A percentile compares a stretch with the other conserved stretches of the same genome.
phyloP scores from a whole-genome alignment of 805 yeast species.

The Starmerella floris region DNA sequence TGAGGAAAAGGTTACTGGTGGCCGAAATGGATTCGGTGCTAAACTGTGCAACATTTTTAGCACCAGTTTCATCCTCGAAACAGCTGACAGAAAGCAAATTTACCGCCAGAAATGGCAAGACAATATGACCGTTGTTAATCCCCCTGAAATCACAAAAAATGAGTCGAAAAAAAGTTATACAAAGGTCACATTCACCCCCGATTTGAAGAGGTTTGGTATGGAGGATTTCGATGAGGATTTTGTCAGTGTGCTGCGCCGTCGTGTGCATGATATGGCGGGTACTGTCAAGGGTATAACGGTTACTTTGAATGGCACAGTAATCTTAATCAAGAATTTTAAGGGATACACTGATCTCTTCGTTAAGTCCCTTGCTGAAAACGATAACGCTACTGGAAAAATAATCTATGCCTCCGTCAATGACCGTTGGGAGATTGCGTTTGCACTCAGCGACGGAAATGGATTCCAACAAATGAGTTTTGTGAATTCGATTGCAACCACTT shows the following conservation, averaged over 20 bases:
- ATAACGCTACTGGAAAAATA: constrained; percentile 32
- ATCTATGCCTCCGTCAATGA: constrained; percentile 71
- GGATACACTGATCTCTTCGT: constrained; percentile 81
- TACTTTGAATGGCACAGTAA: constrained; percentile 56
- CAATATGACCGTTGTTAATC: constrained; percentile 68
- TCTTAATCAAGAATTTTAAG: constrained; percentile 65
- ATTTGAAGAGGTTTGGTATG: constrained; percentile 74
- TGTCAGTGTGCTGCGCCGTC: constrained; percentile 70
- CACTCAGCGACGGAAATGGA: constrained; percentile 65
- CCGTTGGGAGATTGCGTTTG: constrained; percentile 94
- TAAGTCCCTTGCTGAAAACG: constrained; percentile 44
- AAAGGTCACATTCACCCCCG: constrained; percentile 78
- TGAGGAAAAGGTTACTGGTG: constrained; percentile 93
- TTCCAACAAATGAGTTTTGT: constrained; percentile 95
- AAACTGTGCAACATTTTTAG: constrained; percentile 93
- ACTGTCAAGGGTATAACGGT: constrained; percentile 75
- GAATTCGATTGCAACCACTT: constrained; percentile 91
- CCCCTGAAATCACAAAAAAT: constrained; percentile 53
- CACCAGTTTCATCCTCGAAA: constrained; percentile 71
- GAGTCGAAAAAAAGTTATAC: constrained; percentile 51
- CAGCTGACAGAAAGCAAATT: constrained; percentile 63
- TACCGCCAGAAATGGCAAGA: constrained; percentile 77
- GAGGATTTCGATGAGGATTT: constrained; percentile 68
- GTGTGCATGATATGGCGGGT: constrained; percentile 93
- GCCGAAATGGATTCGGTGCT: constrained; percentile 97